Percentiles rank a stretch among this genome's conserved stretches.
Conservation (phyloP, 495 filamentous ascomycete species). For the Glutinoglossum americanum region DNA sequence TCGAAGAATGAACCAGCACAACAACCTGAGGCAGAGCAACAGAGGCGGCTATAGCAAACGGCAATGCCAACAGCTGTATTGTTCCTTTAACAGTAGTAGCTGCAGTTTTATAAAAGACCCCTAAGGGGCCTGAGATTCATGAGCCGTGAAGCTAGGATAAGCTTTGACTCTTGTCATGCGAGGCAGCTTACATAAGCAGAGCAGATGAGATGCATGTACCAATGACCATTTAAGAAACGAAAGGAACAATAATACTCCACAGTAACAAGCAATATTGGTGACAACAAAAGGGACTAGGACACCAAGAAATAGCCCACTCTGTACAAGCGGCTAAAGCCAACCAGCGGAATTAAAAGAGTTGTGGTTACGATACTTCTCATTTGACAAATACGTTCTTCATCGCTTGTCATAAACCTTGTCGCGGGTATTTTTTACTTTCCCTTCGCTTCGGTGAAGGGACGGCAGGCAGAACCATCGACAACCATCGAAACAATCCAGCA, state of each 20-base stretch:
- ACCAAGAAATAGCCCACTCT: too few relatives aligned
- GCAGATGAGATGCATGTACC: not conserved
- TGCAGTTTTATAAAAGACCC: not conserved
- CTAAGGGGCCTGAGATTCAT: not conserved
- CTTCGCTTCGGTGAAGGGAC: too few relatives aligned
- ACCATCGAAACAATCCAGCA: not conserved
- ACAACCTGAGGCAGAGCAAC: not conserved
- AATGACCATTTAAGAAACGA: too few relatives aligned
- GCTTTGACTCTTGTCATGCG: not conserved
- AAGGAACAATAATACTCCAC: not conserved
- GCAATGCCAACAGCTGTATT: not conserved
- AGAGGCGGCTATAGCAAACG: not conserved
- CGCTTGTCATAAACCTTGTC: too few relatives aligned
- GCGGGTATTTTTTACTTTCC: too few relatives aligned
- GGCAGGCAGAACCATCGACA: not conserved
- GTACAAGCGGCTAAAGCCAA: too few relatives aligned
- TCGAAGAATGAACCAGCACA: not conserved
- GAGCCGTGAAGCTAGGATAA: not conserved
- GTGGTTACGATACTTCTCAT: too few relatives aligned
- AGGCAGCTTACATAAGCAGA: not conserved
- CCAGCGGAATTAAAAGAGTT: too few relatives aligned
- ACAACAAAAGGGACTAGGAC: too few relatives aligned
- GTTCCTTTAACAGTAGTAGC: not conserved
- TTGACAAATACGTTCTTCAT: too few relatives aligned
- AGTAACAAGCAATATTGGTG: too few relatives aligned